Percentiles rank a stretch among this genome's conserved stretches.
Conservation (phyloP, 495 filamentous ascomycete genomes). For the Arthonia radiata region DNA sequence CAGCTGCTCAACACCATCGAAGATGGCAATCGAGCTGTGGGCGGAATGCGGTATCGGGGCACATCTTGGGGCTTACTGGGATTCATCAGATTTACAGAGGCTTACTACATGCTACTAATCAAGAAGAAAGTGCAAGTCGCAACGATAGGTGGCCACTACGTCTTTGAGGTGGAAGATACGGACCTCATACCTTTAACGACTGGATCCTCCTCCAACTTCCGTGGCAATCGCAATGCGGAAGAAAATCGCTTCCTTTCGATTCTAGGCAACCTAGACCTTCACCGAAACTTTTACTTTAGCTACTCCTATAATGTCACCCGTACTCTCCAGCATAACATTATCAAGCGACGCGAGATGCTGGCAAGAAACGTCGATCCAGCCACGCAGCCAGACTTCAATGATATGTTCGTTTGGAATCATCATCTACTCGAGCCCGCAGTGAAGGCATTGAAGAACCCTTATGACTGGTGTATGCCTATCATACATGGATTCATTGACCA, state of each 20-base stretch:
- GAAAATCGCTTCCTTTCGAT: slow-evolving; percentile 76
- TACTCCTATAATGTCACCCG: slow-evolving; percentile 93
- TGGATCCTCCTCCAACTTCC: slow-evolving; percentile 34
- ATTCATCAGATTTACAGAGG: slow-evolving; percentile 84
- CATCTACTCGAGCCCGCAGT: slow-evolving; percentile 61
- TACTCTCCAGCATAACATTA: slow-evolving; percentile 82
- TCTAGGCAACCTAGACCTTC: slow-evolving; percentile 71
- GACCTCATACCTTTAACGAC: slow-evolving; percentile 69
- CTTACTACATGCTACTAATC: slow-evolving; percentile 93
- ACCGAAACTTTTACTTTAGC: slow-evolving; percentile 87
- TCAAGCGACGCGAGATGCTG: slow-evolving; percentile 46
- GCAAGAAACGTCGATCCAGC: slow-evolving; percentile 32
- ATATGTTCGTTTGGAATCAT: slow-evolving; percentile 96
- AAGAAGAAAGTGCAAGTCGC: slow-evolving; percentile 91
- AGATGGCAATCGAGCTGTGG: slow-evolving; percentile 75
- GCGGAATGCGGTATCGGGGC: slow-evolving; percentile 75
- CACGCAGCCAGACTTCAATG: slow-evolving; percentile 45
- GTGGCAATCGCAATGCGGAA: slow-evolving; percentile 61
- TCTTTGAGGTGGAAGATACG: slow-evolving; percentile 90
- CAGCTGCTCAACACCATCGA: slow-evolving; percentile 83
- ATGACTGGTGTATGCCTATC: slow-evolving; percentile 89
- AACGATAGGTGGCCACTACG: slow-evolving; percentile 84
- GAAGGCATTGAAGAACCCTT: slow-evolving; percentile 46
- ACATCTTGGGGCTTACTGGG: slow-evolving; percentile 85
- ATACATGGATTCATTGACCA: slow-evolving; percentile 95